These are phyloP conservation scores for Ophioceras dolichostomum DNA, from an alignment of 2,329 filamentous ascomycete species.

Conservation along the genomic window DNA sequence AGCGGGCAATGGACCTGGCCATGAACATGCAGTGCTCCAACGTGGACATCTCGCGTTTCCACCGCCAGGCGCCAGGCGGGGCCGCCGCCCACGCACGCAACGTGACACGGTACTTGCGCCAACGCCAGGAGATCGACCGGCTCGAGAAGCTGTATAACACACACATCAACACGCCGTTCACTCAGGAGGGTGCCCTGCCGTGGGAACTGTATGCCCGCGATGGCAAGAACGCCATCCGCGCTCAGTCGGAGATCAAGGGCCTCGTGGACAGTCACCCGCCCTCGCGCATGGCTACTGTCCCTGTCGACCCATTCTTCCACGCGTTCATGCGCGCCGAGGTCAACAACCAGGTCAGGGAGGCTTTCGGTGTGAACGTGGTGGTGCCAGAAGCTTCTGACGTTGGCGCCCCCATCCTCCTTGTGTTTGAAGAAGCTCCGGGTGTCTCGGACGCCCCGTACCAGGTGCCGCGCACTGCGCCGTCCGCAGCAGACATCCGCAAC, in stretches of 20 bases:
- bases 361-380: constrained; percentile 62
- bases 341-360: constrained; percentile 48
- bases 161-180: constrained; percentile 73
- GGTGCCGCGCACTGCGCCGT: constrained; percentile 40
- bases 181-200: constrained; percentile 55
- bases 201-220: constrained; percentile 88
- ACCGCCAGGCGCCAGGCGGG: constrained; percentile 60
- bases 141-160: constrained; percentile 71
- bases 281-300: constrained; percentile 51
- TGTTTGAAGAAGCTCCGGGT: constrained; percentile 39
- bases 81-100: constrained; percentile 71
- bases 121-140: constrained; percentile 69
- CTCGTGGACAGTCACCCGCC: constrained; percentile 66
- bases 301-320: constrained; percentile 71
- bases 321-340: constrained; percentile 56
- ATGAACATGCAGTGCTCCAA: constrained; percentile 75
- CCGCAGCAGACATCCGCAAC: constrained; percentile 31
- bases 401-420: constrained; percentile 53
- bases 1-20: constrained; percentile 80
- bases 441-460: constrained; percentile 33
- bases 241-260: constrained; percentile 61
- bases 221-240: constrained; percentile 68
- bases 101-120: constrained; percentile 75
- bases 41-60: constrained; percentile 71
- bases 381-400: constrained; percentile 52